phyloP scores from a whole-genome alignment of 1,284 basidiomycete species.

The Tilletia indica region DNA sequence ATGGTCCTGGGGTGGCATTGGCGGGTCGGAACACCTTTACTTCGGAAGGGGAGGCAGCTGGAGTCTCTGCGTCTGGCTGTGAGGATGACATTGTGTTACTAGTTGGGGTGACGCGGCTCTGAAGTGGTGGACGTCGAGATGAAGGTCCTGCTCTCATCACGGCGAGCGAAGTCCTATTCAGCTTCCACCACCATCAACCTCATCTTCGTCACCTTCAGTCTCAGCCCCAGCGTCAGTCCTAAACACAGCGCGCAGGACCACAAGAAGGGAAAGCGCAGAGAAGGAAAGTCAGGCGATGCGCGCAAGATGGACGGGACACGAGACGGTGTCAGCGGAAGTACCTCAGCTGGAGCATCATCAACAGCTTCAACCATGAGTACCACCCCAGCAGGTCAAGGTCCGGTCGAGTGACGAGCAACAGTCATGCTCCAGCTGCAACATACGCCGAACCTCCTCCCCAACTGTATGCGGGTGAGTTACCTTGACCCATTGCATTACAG shows the following conservation, averaged over 20 bases:
- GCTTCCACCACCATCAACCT: background rate
- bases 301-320: background rate
- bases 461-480: conserved; percentile 8
- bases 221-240: background rate
- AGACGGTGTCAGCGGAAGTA: background rate
- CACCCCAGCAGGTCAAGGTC: background rate
- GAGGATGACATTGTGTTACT: background rate
- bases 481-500: background rate
- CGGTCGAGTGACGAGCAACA: background rate
- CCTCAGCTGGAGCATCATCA: background rate
- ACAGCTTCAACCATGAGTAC: background rate
- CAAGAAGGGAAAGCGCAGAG: too few relatives aligned
- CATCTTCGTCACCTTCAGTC: too few relatives aligned
- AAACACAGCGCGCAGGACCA: background rate
- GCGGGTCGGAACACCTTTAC: conserved; percentile 7
- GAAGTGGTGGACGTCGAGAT: background rate
- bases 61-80: background rate
- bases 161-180: background rate
- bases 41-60: background rate
- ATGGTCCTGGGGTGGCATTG: conserved; percentile 13
- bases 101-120: too few relatives aligned
- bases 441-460: background rate
- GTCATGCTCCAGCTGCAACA: too few relatives aligned
- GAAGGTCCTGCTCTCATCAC: background rate
- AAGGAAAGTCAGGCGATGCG: too few relatives aligned